A percentile compares a stretch with the other conserved stretches of the same genome.
phyloP scores from a whole-genome alignment of 768 basidiomycete genomes.

The Termitomyces sp. region DNA sequence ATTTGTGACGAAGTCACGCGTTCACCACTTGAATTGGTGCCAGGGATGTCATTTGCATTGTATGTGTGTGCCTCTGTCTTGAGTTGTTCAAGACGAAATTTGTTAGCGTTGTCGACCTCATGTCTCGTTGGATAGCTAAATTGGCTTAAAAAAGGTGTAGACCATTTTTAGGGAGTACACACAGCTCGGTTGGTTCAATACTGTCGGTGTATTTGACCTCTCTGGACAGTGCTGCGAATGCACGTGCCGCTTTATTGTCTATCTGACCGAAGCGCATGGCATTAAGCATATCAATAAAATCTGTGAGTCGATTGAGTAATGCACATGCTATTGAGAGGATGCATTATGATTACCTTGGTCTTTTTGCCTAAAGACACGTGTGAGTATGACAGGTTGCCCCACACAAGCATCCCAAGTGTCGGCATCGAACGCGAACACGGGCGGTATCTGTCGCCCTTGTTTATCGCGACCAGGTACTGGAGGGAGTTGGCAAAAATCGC shows the following conservation, averaged over 20 bases:
- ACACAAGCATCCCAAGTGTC: constrained; percentile 67
- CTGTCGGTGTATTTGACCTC: constrained; percentile 60
- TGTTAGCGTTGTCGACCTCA: constrained; percentile 73
- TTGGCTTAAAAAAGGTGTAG: not conserved
- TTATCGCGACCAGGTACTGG: constrained; percentile 57
- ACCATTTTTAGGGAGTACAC: constrained; percentile 10
- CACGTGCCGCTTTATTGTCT: constrained; percentile 30
- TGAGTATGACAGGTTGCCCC: constrained; percentile 47
- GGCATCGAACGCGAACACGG: constrained; percentile 78
- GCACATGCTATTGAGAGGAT: not conserved
- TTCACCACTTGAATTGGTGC: constrained; percentile 37
- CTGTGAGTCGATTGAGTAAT: constrained; percentile 20
- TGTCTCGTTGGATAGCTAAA: constrained; percentile 60
- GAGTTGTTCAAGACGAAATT: constrained; percentile 39
- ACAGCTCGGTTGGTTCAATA: constrained; percentile 82
- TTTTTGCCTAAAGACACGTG: constrained; percentile 83
- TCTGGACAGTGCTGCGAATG: constrained; percentile 56
- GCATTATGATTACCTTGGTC: constrained; percentile 54
- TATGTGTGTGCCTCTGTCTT: constrained; percentile 33
- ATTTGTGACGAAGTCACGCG: constrained; percentile 30
- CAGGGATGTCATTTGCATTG: constrained; percentile 38
- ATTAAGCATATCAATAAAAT: constrained; percentile 83
- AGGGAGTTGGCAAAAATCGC: constrained; percentile 90
- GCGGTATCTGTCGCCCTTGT: constrained; percentile 41
- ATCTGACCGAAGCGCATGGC: constrained; percentile 77